These are phyloP conservation scores for Kuraishia ogatae DNA, from an alignment of 805 yeast genomes.

Conservation along the genomic window DNA sequence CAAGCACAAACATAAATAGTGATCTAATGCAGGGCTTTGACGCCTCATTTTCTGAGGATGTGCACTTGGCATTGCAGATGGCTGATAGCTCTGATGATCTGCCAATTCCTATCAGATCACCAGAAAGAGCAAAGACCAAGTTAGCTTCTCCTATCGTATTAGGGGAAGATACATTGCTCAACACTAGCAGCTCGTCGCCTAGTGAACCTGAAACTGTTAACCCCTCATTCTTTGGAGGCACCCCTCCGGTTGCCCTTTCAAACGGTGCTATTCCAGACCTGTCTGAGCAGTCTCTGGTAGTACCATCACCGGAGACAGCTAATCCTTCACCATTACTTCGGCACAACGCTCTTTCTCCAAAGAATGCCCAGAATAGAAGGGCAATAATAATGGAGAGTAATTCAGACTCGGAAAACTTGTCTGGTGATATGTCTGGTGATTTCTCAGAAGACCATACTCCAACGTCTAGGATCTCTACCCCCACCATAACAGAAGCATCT, in stretches of 20 bases:
- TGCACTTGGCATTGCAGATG: not conserved
- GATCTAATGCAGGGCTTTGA: not conserved
- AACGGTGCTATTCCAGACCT: not conserved
- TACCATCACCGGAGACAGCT: slow-evolving; percentile 6
- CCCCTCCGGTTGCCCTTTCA: not conserved
- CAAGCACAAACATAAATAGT: not conserved
- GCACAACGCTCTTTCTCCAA: not conserved
- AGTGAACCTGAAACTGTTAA: not conserved
- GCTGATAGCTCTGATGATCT: slow-evolving; percentile 1
- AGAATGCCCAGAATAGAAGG: slow-evolving; percentile 13
- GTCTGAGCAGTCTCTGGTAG: not conserved
- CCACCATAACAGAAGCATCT: not conserved
- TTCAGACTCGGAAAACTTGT: not conserved
- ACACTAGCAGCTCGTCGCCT: not conserved
- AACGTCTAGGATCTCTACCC: not conserved
- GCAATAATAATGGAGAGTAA: slow-evolving; percentile 10
- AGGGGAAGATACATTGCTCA: not conserved
- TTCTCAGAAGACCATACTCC: not conserved
- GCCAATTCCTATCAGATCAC: slow-evolving; percentile 5
- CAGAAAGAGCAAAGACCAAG: slow-evolving; percentile 8
- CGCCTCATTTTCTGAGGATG: not conserved
- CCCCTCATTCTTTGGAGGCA: not conserved
- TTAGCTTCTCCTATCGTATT: not conserved
- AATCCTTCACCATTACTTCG: slow-evolving; percentile 6
- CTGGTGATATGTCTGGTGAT: not conserved